phyloP scores from a whole-genome alignment of 2,329 filamentous ascomycete genomes.

The Botrytis fabae region DNA sequence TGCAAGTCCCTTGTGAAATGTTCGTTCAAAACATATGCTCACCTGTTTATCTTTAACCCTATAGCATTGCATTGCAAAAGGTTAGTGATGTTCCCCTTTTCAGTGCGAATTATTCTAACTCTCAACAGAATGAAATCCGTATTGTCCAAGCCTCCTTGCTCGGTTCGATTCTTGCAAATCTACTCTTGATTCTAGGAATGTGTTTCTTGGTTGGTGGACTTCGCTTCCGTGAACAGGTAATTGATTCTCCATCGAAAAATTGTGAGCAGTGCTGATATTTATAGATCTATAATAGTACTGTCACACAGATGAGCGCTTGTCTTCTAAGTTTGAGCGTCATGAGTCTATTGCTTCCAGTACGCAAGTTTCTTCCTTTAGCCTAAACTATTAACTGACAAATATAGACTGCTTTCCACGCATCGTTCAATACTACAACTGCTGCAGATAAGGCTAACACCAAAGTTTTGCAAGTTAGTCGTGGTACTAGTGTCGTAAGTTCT shows the following conservation, averaged over 20 bases:
- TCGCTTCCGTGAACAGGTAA: slow-evolving; percentile 79
- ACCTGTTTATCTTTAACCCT: slow-evolving; percentile 38
- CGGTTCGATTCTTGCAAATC: slow-evolving; percentile 85
- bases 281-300: slow-evolving; percentile 88
- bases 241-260: slow-evolving; percentile 27
- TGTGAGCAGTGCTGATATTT: slow-evolving; percentile 23
- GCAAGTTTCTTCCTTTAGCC: slow-evolving; percentile 35
- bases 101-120: slow-evolving; percentile 32
- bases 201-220: slow-evolving; percentile 84
- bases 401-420: slow-evolving; percentile 87
- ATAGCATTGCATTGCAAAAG: slow-evolving; percentile 74
- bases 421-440: slow-evolving; percentile 55
- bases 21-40: slow-evolving; percentile 40
- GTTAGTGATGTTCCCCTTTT: slow-evolving; percentile 41
- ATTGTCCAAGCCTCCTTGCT: slow-evolving; percentile 90
- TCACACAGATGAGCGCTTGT: slow-evolving; percentile 95
- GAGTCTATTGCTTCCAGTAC: slow-evolving; percentile 78
- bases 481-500: slow-evolving; percentile 74
- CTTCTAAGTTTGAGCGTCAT: slow-evolving; percentile 87
- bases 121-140: slow-evolving; percentile 68
- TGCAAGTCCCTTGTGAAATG: slow-evolving; percentile 33
- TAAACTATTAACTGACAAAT: neutral
- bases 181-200: slow-evolving; percentile 89
- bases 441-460: slow-evolving; percentile 63
- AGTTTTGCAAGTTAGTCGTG: slow-evolving; percentile 82